A percentile compares a stretch with the other conserved stretches of the same genome.
Conservation (phyloP, 768 basidiomycete species). For the Phaffia tasmanica region DNA sequence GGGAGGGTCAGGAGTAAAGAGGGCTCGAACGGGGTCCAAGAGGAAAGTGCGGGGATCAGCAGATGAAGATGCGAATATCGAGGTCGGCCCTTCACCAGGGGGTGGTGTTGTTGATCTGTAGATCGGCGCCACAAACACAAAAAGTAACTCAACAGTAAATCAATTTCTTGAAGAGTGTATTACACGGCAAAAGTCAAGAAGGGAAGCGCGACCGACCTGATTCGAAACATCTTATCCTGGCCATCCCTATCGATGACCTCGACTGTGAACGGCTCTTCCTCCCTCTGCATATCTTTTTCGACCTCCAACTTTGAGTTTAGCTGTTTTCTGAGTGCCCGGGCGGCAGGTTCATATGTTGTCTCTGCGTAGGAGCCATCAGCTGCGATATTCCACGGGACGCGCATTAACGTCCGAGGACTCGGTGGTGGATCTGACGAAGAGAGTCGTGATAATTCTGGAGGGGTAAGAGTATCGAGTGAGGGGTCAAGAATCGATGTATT, state of each 20-base stretch:
- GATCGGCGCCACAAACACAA: slow-evolving; percentile 29
- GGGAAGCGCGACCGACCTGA: slow-evolving; percentile 49
- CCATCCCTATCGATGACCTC: slow-evolving; percentile 71
- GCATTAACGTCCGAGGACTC: not conserved
- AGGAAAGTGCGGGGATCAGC: not conserved
- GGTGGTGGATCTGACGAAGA: not conserved
- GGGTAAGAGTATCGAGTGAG: not conserved
- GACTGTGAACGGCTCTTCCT: slow-evolving; percentile 57
- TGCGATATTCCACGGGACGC: slow-evolving; percentile 31
- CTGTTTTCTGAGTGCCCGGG: slow-evolving; percentile 58
- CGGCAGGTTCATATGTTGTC: slow-evolving; percentile 63
- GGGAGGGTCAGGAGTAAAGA: not conserved
- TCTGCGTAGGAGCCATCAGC: slow-evolving; percentile 70
- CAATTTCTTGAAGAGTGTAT: slow-evolving; percentile 15
- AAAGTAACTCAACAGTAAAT: slow-evolving; percentile 30
- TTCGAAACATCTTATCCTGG: slow-evolving; percentile 55
- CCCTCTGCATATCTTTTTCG: slow-evolving; percentile 25
- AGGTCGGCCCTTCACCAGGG: slow-evolving; percentile 43
- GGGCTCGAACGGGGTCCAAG: not conserved
- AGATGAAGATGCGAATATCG: slow-evolving; percentile 52
- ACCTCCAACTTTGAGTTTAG: slow-evolving; percentile 63
- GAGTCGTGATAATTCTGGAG: not conserved
- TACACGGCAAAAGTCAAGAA: not conserved
- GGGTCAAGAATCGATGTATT: not conserved
- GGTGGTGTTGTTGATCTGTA: slow-evolving; percentile 45